These are phyloP conservation scores for Hibiscus trionum DNA, from an alignment of 345 rosid species.

Conservation along the genomic window DNA sequence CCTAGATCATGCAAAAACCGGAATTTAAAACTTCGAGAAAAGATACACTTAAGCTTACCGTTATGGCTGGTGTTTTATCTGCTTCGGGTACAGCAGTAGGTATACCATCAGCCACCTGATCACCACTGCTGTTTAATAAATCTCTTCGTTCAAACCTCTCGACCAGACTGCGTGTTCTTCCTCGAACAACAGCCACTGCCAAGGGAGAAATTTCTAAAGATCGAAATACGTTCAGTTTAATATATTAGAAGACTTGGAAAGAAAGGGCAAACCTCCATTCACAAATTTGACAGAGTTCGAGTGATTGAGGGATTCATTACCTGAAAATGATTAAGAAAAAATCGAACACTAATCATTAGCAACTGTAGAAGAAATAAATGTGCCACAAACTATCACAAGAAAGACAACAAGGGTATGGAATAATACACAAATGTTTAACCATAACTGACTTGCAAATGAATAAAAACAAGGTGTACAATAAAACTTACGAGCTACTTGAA, in stretches of 20 bases:
- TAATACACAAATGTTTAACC: not conserved
- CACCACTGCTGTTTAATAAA: constrained; percentile 30
- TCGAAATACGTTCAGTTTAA: constrained; percentile 8
- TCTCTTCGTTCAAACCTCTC: constrained; percentile 86
- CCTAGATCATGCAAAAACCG: not conserved
- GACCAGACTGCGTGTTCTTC: constrained; percentile 86
- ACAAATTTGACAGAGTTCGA: not conserved
- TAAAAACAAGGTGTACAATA: constrained; percentile 8
- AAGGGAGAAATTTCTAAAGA: constrained; percentile 22
- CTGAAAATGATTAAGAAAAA: constrained; percentile 14
- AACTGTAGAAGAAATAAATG: constrained; percentile 11
- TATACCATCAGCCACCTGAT: constrained; percentile 12
- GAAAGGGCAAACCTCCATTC: not conserved
- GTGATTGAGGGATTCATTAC: not conserved
- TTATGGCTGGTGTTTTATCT: constrained; percentile 13
- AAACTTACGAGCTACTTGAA: constrained; percentile 51
- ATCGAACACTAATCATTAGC: constrained; percentile 9
- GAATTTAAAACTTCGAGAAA: not conserved
- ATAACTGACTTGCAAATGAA: not conserved
- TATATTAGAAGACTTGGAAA: not conserved
- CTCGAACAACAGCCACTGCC: constrained; percentile 84
- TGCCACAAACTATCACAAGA: not conserved
- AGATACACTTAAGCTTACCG: constrained; percentile 17
- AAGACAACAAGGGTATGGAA: not conserved
- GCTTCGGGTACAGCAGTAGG: constrained; percentile 10